Conservation (phyloP, 2,329 filamentous ascomycete species). For the Botrytis porri region DNA sequence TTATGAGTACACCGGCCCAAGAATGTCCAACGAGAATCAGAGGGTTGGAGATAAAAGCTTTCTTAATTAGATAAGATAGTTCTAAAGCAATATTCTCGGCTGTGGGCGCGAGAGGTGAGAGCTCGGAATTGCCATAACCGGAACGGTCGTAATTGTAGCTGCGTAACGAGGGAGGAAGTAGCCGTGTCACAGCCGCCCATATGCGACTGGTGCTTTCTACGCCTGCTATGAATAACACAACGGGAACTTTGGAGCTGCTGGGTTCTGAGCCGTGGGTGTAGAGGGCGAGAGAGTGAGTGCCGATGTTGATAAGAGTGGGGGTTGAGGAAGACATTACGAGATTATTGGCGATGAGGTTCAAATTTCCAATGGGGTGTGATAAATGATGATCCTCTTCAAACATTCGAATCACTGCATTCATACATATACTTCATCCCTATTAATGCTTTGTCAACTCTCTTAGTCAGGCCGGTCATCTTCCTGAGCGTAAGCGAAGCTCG, state of each 20-base stretch:
- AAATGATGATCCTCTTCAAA: not conserved
- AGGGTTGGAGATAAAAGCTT: slow-evolving; percentile 21
- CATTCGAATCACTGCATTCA: not conserved
- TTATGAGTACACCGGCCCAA: slow-evolving; percentile 22
- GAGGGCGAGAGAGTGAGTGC: slow-evolving; percentile 27
- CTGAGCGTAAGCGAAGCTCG: not conserved
- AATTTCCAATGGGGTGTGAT: not conserved
- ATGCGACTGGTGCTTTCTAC: slow-evolving; percentile 8
- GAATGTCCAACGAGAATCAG: slow-evolving; percentile 28
- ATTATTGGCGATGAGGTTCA: not conserved
- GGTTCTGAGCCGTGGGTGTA: slow-evolving; percentile 23
- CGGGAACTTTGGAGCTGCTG: not conserved
- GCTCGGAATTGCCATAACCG: slow-evolving; percentile 22
- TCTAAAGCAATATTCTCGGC: slow-evolving; percentile 28
- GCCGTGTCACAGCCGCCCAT: slow-evolving; percentile 24
- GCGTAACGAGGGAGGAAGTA: slow-evolving; percentile 17
- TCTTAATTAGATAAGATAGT: slow-evolving; percentile 23
- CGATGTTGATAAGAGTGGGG: slow-evolving; percentile 23
- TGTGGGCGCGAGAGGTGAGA: slow-evolving; percentile 23
- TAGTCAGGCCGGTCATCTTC: not conserved
- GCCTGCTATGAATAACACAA: not conserved
- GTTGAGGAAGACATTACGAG: not conserved
- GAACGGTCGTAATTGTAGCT: slow-evolving; percentile 28
- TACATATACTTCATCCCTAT: not conserved
- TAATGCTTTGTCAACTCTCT: not conserved